Base-by-base conservation (phyloP, 2,329 filamentous ascomycete species). In the Fusarium nelsonii region DNA sequence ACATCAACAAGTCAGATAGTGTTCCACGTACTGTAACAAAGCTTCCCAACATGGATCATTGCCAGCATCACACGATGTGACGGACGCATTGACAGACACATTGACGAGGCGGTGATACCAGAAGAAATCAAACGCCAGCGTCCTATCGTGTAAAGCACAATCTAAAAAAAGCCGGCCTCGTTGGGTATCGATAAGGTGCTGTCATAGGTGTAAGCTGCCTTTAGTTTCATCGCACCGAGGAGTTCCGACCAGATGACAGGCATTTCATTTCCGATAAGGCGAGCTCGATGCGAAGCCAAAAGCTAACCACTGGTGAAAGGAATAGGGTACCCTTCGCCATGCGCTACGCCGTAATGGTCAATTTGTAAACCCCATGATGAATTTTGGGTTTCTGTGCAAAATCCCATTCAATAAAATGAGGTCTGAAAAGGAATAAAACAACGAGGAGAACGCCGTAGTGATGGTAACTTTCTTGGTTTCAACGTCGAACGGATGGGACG, bases 291-390 rank as follows among this genome's bases (percentile, higher is more conserved):
- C 48, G 45, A 55, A 51, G 26, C 16, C 16, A 49, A 33, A 51
- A 49, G 26, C 36, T 41, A 15, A 18, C 28, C 18, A 18, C 36
- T 36, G 28, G 30, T 34, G 15, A 20, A 16, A 33, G 23, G 40
- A 30, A 41, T 53, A 54, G 54, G 62, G 66, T 64, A 54, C 58
- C 32, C n/a, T 41, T 59, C 50, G 30, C n/a, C 44, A 49, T 26
- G 48, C n/a, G 37, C 52, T 57, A 49, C 44, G 32, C 46, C 37
- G 50, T 39, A 69, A 67, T 50, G 49, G 57, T 37, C 40, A 65
- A 67, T 58, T 54, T 30, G 32, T 12, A 65, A 60, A 62, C 36
- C 58, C 41, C 67, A 73, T 68, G 59, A 63, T 65, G 67, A 67
- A 62, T 59, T 37, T 39, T 40, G 48, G 48, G 48, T 39, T 50